Percentiles rank a stretch among this genome's conserved stretches.
Evolutionary conservation across 306 rosid species (phyloP).

Genomic region (Prunus salicina): DNA sequence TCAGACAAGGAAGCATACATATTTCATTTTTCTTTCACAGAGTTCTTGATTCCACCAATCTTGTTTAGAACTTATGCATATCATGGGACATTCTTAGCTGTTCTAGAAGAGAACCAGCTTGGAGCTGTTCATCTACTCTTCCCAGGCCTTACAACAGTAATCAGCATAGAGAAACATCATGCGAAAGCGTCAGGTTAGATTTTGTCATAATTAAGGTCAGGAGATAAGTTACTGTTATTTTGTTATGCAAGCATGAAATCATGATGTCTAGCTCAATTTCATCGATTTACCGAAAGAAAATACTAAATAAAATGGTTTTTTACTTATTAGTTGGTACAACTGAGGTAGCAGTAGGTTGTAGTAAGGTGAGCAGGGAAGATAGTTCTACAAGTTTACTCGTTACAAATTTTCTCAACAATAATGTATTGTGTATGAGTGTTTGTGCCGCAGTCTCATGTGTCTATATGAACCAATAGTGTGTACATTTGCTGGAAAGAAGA

Average conservation of each 20-base stretch:
- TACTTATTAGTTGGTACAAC: neutral
- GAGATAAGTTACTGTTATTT: neutral
- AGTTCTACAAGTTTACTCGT: neutral
- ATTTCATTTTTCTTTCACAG: neutral
- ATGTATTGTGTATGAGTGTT: neutral
- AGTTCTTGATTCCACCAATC: neutral
- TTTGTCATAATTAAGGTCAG: neutral
- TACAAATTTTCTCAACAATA: neutral
- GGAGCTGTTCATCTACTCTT: too few relatives aligned
- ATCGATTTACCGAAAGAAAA: neutral
- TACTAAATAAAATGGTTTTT: too few relatives aligned
- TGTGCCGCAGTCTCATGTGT: neutral
- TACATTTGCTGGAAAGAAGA: conserved; percentile 10
- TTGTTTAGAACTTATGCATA: neutral
- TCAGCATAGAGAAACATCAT: neutral
- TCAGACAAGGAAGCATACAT: conserved; percentile 8
- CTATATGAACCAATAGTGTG: neutral
- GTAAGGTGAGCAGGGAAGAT: neutral
- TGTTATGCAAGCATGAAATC: neutral
- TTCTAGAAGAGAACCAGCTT: neutral
- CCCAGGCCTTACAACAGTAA: neutral
- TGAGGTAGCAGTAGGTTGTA: neutral
- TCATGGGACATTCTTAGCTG: neutral
- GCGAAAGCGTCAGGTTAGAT: neutral
- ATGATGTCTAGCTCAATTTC: neutral